phyloP scores from a whole-genome alignment of 306 rosid species.

The Vicia faba region DNA sequence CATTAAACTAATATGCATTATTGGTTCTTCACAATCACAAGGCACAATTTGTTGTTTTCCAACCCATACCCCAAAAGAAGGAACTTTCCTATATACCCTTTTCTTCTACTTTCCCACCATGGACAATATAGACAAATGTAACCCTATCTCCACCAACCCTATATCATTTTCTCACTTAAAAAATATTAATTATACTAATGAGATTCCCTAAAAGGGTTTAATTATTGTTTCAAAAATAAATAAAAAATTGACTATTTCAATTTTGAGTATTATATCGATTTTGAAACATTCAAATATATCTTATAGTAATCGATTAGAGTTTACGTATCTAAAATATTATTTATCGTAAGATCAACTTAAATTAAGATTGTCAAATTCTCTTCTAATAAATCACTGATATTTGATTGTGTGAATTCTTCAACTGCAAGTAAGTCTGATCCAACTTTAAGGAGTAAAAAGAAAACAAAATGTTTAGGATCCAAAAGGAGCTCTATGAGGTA shows the following conservation, averaged over 20 bases:
- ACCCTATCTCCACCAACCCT: constrained; percentile 48
- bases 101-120: constrained; percentile 44
- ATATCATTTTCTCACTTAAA: constrained; percentile 25
- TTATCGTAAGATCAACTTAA: too few species aligned
- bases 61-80: constrained; percentile 68
- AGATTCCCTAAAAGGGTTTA: constrained; percentile 40
- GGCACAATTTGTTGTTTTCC: constrained; percentile 65
- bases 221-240: constrained; percentile 1
- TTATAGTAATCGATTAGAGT: background rate
- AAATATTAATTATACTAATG: constrained; percentile 23
- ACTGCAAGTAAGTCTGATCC: too few species aligned
- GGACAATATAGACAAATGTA: constrained; percentile 43
- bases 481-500: constrained; percentile 95
- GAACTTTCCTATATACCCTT: constrained; percentile 63
- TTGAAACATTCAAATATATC: background rate
- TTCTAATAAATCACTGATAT: background rate
- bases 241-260: background rate
- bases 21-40: constrained; percentile 82
- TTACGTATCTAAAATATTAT: background rate
- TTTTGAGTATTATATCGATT: constrained; percentile 21
- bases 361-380: too few species aligned
- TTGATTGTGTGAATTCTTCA: background rate
- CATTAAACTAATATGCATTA: constrained; percentile 68
- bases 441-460: background rate
- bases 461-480: constrained; percentile 49